Evolutionary conservation across 495 filamentous ascomycete genomes (phyloP).

Genomic region (Lophiostoma macrostomum): DNA sequence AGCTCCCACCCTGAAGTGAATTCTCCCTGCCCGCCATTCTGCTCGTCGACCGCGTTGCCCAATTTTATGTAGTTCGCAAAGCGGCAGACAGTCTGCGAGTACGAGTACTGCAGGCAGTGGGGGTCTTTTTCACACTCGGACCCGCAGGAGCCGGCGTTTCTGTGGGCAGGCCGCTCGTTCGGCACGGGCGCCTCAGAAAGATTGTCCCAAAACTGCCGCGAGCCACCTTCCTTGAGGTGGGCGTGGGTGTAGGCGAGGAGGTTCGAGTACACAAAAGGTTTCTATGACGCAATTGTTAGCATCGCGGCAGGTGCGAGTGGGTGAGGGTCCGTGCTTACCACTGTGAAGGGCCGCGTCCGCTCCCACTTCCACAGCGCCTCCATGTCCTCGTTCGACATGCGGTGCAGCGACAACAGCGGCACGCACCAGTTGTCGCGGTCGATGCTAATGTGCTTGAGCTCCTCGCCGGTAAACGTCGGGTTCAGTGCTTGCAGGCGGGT

Average conservation of each 20-base stretch:
- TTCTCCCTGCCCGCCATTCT: constrained; percentile 29
- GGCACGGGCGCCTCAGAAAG: constrained; percentile 15
- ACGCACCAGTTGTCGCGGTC: constrained; percentile 24
- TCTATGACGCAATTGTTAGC: constrained; percentile 10
- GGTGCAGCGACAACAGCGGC: constrained; percentile 21
- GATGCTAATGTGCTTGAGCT: constrained; percentile 17
- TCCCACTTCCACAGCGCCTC: constrained; percentile 28
- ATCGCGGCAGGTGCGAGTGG: background rate
- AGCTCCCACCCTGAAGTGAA: constrained; percentile 24
- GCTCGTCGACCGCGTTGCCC: constrained; percentile 17
- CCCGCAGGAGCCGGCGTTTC: constrained; percentile 13
- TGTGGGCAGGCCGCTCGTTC: constrained; percentile 21
- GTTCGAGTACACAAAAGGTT: constrained; percentile 28
- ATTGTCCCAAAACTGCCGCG: constrained; percentile 25
- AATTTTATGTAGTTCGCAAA: constrained; percentile 22
- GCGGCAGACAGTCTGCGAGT: constrained; percentile 21
- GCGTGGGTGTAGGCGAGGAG: constrained; percentile 30
- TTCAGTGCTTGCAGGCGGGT: constrained; percentile 22
- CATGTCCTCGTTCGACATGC: constrained; percentile 12
- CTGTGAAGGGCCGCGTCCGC: constrained; percentile 21
- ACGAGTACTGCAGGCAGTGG: constrained; percentile 28
- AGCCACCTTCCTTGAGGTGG: constrained; percentile 10
- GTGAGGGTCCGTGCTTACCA: constrained; percentile 3
- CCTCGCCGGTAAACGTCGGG: constrained; percentile 24
- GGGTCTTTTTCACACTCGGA: constrained; percentile 24